These are phyloP conservation scores for Penicillium cataractarum DNA, from an alignment of 495 filamentous ascomycete species.

Conservation along the genomic window DNA sequence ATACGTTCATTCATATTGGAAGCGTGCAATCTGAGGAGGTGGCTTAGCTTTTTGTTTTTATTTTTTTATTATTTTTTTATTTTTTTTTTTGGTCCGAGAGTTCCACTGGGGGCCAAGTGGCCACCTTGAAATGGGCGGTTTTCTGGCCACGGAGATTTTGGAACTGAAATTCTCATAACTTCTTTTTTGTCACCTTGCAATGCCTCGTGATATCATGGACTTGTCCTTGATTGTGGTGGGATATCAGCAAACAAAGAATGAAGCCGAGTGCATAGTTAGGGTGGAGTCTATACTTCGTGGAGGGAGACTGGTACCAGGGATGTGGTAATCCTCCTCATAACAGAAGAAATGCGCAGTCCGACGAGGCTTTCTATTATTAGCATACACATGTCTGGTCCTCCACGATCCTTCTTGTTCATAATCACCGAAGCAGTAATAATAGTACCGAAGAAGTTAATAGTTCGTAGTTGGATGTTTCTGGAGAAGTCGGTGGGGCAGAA, in stretches of 20 bases:
- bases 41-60: not conserved
- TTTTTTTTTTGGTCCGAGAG: not conserved
- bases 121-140: not conserved
- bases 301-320: not conserved
- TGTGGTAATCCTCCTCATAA: not conserved
- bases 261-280: not conserved
- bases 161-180: not conserved
- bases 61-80: not conserved
- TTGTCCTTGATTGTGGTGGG: not conserved
- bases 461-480: not conserved
- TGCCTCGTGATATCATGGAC: not conserved
- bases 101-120: not conserved
- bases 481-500: slow-evolving; percentile 6
- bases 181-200: not conserved
- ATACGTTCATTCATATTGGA: not conserved
- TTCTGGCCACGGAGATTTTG: not conserved
- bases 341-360: not conserved
- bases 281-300: not conserved
- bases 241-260: not conserved
- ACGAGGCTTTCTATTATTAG: not conserved
- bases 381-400: not conserved
- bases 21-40: not conserved
- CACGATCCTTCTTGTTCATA: not conserved
- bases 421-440: not conserved
- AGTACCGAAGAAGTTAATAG: not conserved